Evolutionary conservation across 768 basidiomycete genomes (phyloP).

Genomic region (Pleurotus sapidus): DNA sequence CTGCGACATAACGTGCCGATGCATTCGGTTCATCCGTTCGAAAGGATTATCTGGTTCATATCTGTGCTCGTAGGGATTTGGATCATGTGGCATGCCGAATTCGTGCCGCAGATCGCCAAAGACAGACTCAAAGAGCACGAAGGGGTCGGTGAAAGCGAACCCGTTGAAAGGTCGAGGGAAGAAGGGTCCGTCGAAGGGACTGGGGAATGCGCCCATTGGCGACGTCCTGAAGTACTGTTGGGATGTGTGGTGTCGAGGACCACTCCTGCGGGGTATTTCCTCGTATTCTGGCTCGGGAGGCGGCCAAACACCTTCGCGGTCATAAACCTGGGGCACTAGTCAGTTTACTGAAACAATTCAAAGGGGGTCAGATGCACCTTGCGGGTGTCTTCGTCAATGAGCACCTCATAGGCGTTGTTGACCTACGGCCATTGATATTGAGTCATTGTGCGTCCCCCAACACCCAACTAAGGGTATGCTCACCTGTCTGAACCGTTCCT

Average conservation of each 20-base stretch:
- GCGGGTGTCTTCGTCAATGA: conserved; percentile 60
- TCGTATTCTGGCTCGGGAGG: conserved; percentile 44
- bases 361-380: conserved; percentile 31
- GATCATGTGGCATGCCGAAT: conserved; percentile 19
- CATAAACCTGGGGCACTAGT: conserved; percentile 48
- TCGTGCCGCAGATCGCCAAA: conserved; percentile 49
- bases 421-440: conserved; percentile 39
- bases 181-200: conserved; percentile 41
- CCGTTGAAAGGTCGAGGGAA: conserved; percentile 30
- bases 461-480: neutral
- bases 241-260: conserved; percentile 18
- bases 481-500: conserved; percentile 52
- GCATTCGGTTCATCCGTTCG: conserved; percentile 29
- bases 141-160: conserved; percentile 70
- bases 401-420: conserved; percentile 76
- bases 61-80: conserved; percentile 22
- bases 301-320: conserved; percentile 73
- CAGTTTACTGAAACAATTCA: neutral
- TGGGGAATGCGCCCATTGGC: conserved; percentile 17
- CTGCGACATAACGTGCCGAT: conserved; percentile 28
- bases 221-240: conserved; percentile 17
- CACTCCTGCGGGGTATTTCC: conserved; percentile 15
- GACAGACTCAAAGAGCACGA: conserved; percentile 68
- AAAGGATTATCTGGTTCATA: conserved; percentile 25
- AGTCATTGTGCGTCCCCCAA: neutral